Base-by-base conservation (phyloP, 306 rosid genomes). In the Cucurbita pepo region DNA sequence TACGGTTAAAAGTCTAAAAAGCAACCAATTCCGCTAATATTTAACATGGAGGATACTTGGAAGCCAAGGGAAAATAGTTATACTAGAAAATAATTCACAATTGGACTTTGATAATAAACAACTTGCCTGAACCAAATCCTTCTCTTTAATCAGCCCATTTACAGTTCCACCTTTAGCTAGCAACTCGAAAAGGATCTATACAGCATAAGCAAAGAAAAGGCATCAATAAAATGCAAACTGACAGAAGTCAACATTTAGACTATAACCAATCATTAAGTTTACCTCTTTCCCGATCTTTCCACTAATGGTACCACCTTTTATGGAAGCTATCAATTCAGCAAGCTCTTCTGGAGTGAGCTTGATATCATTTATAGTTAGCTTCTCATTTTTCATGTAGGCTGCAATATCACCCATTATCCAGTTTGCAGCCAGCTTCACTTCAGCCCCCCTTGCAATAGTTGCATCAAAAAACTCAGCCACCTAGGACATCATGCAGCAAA, bases 261-360 rank as follows among this genome's bases (percentile, higher is more conserved):
- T 13, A 8, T 13, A 47, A 69, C 19, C 8, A 69, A 30, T 21
- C 18, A 45, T 12, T 40, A 66, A 66, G 6, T 66, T 21, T 83
- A 87, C 97, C 97, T 94, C 89, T 86, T 94, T 94, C 75, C 97
- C 97, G 58, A 94, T 94, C 86, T 94, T 89, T 78, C 98, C 96
- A 74, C 97, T 94, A 74, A 94, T 89, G 19, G 74, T 84, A 54
- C 90, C 97, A 47, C 80, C 83, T 74, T 94, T 89, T 66, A 94
- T 90, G 58, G 85, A 89, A 78, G 87, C 94, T 81, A 90, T 94
- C 88, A 94, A 83, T 83, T 90, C 90, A 44, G 85, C 85, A 78
- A 94, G 82, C 81, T 90, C 97, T 75, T 85, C 82, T 22, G 96
- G 88, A 48, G 85, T 84, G 81, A 94, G 96, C 76, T 83, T 90